Evolutionary conservation across 1,284 basidiomycete species (phyloP), one percentile per base, ranked within the genome.

Genomic region (Cutaneotrichosporon mucoides): DNA sequence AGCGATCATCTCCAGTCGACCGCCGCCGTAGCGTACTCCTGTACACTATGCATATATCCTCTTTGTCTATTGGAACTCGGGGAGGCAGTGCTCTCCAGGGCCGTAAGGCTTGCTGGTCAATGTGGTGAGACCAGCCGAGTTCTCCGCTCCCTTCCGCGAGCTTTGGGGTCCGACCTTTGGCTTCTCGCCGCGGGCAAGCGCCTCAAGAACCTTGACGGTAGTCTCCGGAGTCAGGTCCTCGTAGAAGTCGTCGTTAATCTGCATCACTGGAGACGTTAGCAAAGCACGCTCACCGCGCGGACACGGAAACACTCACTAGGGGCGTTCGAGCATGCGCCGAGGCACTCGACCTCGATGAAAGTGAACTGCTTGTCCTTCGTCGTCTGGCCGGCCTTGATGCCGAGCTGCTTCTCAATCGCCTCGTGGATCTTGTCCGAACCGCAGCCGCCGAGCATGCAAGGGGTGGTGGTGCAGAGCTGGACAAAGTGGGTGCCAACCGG

Each of bases 401-500:
- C 88, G 40, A 98, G 85, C 73, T 96, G 88, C 55, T 83, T 79
- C 76, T 90, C 87, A 61, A 92, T 88, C 38, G 93, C 87, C 68
- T 94, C 81, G 52, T 97, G 84, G 68, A 98, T 94, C 58, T 89
- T 87, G 66, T 87, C 90, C 36, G 92, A 92, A 42, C 83, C 83
- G 67, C 82, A 83, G 53, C 95, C 95, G 55, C 90, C 88, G 50
- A 99, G 84, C 88, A 95, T 94, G 82, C 96, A 99, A 15, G 95
- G 95, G 9, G 96, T 99, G 42, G 95, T 99, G 43, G 96, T 99
- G 84, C 96, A 99, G 59, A 99, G 89, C 80, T 99, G 95, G 37
- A 99, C 86, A 73, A 99, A 97, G 79, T 96, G 84, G 72, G 90
- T 82, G 56, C 93, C 95, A 61, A 98, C 92, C 6, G 95, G 96